phyloP scores from a whole-genome alignment of 176 grass and related monocot genomes.

The Aegilops umbellulata region DNA sequence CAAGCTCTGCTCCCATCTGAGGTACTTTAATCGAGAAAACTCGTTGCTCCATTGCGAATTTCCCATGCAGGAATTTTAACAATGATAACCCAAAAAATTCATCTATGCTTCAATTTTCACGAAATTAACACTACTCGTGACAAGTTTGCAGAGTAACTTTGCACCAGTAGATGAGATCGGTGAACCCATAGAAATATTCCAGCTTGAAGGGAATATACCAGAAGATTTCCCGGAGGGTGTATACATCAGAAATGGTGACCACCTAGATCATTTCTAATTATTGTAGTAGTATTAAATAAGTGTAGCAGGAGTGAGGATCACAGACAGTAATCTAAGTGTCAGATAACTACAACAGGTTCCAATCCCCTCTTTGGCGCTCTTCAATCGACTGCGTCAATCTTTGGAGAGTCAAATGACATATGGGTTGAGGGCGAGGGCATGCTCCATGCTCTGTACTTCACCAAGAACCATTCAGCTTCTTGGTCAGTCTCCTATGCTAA shows the following conservation, averaged over 20 bases:
- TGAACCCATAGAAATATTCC: slow-evolving; percentile 19
- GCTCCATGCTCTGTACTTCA: slow-evolving; percentile 49
- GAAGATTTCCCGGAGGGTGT: slow-evolving; percentile 47
- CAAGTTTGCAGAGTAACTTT: slow-evolving; percentile 47
- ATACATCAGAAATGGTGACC: slow-evolving; percentile 55
- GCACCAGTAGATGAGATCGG: slow-evolving; percentile 42
- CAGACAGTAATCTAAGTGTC: neutral
- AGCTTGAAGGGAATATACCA: slow-evolving; percentile 44
- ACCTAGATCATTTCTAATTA: neutral
- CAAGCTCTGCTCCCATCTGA: slow-evolving; percentile 27
- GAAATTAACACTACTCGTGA: neutral
- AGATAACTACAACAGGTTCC: slow-evolving; percentile 20
- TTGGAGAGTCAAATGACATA: slow-evolving; percentile 30
- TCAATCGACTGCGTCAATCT: slow-evolving; percentile 25
- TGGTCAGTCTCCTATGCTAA: slow-evolving; percentile 38
- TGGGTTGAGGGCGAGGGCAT: slow-evolving; percentile 57
- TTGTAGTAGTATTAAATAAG: neutral
- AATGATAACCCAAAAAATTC: neutral
- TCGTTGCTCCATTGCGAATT: neutral
- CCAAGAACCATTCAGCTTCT: neutral
- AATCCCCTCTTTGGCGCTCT: slow-evolving; percentile 44
- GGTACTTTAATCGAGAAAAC: neutral
- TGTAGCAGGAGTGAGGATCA: neutral
- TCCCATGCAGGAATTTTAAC: neutral
- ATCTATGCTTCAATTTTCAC: too few relatives aligned